Percentiles rank a stretch among this genome's conserved stretches.
phyloP scores from a whole-genome alignment of 1,284 basidiomycete species.

The Ustilago crameri region DNA sequence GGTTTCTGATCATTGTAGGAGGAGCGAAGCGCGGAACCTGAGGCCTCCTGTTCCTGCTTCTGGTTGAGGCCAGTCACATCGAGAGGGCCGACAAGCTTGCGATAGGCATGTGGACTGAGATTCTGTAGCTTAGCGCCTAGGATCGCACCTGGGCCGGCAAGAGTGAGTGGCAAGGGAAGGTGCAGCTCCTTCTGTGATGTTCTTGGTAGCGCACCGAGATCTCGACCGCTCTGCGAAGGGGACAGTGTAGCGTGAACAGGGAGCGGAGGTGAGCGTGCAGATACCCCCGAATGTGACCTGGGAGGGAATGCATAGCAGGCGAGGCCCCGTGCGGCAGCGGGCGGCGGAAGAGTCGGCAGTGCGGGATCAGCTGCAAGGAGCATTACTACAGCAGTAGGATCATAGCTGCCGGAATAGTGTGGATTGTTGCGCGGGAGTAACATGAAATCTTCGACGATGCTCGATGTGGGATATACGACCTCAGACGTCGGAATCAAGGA shows the following conservation, averaged over 20 bases:
- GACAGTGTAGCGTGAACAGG: background rate
- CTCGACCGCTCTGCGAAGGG: background rate
- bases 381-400: slow-evolving; percentile 77
- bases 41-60: slow-evolving; percentile 37
- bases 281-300: background rate
- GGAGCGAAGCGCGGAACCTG: slow-evolving; percentile 23
- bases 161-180: slow-evolving; percentile 57
- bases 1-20: slow-evolving; percentile 22
- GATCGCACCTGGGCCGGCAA: slow-evolving; percentile 57
- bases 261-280: background rate
- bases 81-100: slow-evolving; percentile 47
- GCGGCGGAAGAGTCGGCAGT: slow-evolving; percentile 61
- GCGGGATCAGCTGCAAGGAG: slow-evolving; percentile 57
- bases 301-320: slow-evolving; percentile 62
- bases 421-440: slow-evolving; percentile 79
- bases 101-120: slow-evolving; percentile 50
- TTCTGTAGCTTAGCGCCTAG: slow-evolving; percentile 51
- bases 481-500: slow-evolving; percentile 72
- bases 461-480: slow-evolving; percentile 73
- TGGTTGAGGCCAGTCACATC: slow-evolving; percentile 43
- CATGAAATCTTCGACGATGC: slow-evolving; percentile 76
- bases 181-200: slow-evolving; percentile 35
- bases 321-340: slow-evolving; percentile 58
- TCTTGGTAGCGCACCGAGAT: background rate
- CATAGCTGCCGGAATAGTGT: slow-evolving; percentile 77